phyloP scores from a whole-genome alignment of 495 filamentous ascomycete species.

The Diplogelasinospora grovesii region DNA sequence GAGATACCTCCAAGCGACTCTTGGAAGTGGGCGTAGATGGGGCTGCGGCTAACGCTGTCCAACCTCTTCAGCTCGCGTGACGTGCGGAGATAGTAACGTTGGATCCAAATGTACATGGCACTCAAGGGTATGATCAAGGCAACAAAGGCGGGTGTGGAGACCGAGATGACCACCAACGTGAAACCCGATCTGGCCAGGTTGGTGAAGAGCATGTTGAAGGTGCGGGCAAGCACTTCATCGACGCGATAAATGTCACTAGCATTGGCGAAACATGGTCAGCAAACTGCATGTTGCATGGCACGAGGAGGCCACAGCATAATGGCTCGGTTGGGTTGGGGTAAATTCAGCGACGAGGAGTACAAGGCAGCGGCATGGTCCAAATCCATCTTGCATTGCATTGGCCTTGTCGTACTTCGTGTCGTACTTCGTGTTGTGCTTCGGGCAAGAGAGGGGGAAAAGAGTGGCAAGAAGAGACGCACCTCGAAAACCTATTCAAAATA shows the following conservation, averaged over 20 bases:
- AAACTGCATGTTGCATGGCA: slow-evolving; percentile 3
- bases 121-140: slow-evolving; percentile 73
- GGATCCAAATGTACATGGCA: slow-evolving; percentile 83
- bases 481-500: slow-evolving; percentile 95
- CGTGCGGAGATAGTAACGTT: slow-evolving; percentile 93
- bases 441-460: neutral
- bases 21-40: slow-evolving; percentile 98
- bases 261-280: slow-evolving; percentile 22
- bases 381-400: slow-evolving; percentile 10
- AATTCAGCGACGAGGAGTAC: no score
- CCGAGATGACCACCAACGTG: slow-evolving; percentile 78
- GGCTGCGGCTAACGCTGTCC: slow-evolving; percentile 90
- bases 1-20: slow-evolving; percentile 91
- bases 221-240: slow-evolving; percentile 88
- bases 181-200: slow-evolving; percentile 80
- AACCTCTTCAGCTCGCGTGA: slow-evolving; percentile 94
- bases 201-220: slow-evolving; percentile 90
- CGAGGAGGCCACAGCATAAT: slow-evolving; percentile 4
- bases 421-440: no score
- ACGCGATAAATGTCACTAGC: slow-evolving; percentile 87
- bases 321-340: slow-evolving; percentile 9
- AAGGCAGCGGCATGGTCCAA: slow-evolving; percentile 18
- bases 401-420: slow-evolving; percentile 11
- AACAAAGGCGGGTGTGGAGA: slow-evolving; percentile 74
- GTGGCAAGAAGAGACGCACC: slow-evolving; percentile 37